A percentile compares a stretch with the other conserved stretches of the same genome.
phyloP scores from a whole-genome alignment of 2,329 filamentous ascomycete species.

The Cercospora berteroae region DNA sequence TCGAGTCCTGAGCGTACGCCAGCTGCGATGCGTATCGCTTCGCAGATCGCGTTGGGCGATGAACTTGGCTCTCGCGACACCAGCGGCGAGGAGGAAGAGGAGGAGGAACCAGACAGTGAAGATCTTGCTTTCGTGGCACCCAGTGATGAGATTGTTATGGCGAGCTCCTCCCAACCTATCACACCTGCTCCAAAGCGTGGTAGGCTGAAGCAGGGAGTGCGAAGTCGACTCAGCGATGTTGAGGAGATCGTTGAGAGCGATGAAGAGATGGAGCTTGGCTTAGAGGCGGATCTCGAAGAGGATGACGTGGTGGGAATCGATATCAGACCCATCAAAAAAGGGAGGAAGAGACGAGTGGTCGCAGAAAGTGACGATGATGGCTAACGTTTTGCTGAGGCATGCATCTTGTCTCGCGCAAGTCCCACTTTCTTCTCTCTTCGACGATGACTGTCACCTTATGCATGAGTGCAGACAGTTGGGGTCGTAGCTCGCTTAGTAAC shows the following conservation, averaged over 20 bases:
- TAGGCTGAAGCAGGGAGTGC: slow-evolving; percentile 22
- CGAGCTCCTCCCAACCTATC: slow-evolving; percentile 30
- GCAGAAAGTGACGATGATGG: slow-evolving; percentile 24
- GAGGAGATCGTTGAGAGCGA: slow-evolving; percentile 21
- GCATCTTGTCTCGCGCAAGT: background rate
- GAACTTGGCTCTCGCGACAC: slow-evolving; percentile 48
- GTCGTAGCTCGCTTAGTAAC: background rate
- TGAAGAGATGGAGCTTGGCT: slow-evolving; percentile 3
- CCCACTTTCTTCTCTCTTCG: background rate
- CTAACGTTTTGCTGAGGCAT: background rate
- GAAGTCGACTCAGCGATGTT: slow-evolving; percentile 11
- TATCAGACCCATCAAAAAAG: slow-evolving; percentile 3
- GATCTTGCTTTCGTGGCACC: slow-evolving; percentile 48
- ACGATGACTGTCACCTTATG: background rate
- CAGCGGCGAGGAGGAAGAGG: slow-evolving; percentile 44
- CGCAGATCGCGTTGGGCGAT: slow-evolving; percentile 33
- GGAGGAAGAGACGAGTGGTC: slow-evolving; percentile 22
- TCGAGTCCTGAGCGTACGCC: slow-evolving; percentile 39
- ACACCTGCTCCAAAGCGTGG: slow-evolving; percentile 17
- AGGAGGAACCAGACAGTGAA: slow-evolving; percentile 48
- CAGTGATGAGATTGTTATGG: slow-evolving; percentile 40
- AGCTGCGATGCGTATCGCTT: slow-evolving; percentile 37
- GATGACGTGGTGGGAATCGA: slow-evolving; percentile 13
- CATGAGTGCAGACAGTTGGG: background rate
- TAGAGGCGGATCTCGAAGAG: slow-evolving; percentile 4